Conservation (phyloP, 2,329 filamentous ascomycete species). For the Chaetomium globosum region DNA sequence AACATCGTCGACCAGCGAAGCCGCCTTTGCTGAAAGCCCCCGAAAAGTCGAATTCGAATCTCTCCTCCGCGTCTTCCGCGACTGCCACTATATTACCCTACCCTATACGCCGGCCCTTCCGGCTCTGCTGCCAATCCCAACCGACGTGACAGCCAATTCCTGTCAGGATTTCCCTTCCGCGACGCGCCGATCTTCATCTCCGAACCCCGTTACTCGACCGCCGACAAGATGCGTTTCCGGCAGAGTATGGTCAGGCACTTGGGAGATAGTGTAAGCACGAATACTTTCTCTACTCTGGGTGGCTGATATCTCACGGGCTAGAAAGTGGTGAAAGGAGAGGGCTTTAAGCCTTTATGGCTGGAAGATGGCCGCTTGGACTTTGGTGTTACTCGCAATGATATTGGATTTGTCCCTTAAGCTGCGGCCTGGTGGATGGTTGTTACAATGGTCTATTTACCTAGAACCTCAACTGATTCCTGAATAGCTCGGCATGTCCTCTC, state of each 20-base stretch:
- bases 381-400: background rate
- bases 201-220: background rate
- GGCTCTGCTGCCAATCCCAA: background rate
- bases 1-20: background rate
- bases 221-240: constrained; percentile 34
- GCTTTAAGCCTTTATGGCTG: background rate
- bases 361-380: background rate
- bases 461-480: constrained; percentile 16
- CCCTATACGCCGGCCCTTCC: background rate
- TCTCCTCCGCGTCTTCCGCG: constrained; percentile 7
- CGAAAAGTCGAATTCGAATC: background rate
- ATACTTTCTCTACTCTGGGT: background rate
- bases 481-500: constrained; percentile 40
- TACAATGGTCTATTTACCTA: background rate
- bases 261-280: constrained; percentile 35
- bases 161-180: background rate
- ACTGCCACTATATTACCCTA: background rate
- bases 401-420: background rate
- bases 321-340: background rate
- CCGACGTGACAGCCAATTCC: background rate
- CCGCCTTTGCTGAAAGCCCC: background rate
- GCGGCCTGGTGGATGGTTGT: background rate
- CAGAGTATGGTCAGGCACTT: constrained; percentile 36
- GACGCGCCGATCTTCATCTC: background rate
- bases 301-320: background rate